phyloP scores from a whole-genome alignment of 23 red algal species.

The Rhodosorus marinus region DNA sequence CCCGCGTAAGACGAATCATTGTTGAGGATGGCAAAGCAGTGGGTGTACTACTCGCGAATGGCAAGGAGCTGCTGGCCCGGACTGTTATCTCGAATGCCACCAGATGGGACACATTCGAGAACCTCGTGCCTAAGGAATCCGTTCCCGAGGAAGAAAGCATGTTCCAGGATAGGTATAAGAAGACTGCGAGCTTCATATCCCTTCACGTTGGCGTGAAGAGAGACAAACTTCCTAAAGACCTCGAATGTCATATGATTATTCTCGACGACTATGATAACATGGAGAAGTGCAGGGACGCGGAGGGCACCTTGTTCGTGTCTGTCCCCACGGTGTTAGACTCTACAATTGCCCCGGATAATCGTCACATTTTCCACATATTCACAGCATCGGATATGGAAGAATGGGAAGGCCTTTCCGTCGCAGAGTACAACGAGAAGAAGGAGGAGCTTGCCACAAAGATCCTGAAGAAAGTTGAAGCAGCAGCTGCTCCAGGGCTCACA shows the following conservation, averaged over 20 bases:
- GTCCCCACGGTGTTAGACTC: slow-evolving; percentile 92
- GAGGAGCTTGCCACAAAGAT: slow-evolving; percentile 5
- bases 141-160: slow-evolving; percentile 26
- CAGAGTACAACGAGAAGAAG: slow-evolving; percentile 58
- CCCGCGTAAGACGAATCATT: slow-evolving; percentile 25
- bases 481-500: slow-evolving; percentile 26
- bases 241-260: slow-evolving; percentile 84
- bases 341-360: slow-evolving; percentile 48
- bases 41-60: slow-evolving; percentile 49
- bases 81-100: slow-evolving; percentile 68
- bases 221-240: not conserved
- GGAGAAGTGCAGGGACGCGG: slow-evolving; percentile 34
- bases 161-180: slow-evolving; percentile 49
- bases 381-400: slow-evolving; percentile 75
- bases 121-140: slow-evolving; percentile 11
- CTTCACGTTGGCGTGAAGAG: slow-evolving; percentile 53
- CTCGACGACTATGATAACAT: slow-evolving; percentile 63
- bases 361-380: slow-evolving; percentile 94
- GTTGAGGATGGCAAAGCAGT: slow-evolving; percentile 8
- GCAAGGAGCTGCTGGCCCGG: not conserved
- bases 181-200: slow-evolving; percentile 61
- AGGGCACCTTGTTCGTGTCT: slow-evolving; percentile 73
- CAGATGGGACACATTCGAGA: slow-evolving; percentile 80
- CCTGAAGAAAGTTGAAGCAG: slow-evolving; percentile 21
- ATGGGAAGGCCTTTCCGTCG: slow-evolving; percentile 23